phyloP scores from a whole-genome alignment of 768 basidiomycete species.

The Lentinula detonsa region DNA sequence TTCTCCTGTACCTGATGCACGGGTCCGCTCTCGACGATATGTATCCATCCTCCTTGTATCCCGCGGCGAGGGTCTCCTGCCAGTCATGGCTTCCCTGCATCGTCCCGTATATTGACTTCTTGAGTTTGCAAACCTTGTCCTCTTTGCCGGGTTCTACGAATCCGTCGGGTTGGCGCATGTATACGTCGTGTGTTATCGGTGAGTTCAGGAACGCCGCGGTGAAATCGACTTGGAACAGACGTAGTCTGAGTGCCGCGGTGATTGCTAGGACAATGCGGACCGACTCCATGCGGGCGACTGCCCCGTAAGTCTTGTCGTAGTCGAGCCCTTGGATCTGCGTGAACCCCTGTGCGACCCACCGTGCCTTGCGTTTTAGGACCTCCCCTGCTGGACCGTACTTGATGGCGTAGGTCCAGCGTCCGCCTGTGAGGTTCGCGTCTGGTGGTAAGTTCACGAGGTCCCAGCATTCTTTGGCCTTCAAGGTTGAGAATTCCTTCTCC shows the following conservation, averaged over 20 bases:
- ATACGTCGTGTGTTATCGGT: not conserved
- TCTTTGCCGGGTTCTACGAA: not conserved
- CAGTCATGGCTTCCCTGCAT: not conserved
- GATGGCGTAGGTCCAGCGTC: not conserved
- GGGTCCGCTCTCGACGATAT: not conserved
- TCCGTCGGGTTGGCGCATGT: not conserved
- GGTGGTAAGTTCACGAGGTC: not conserved
- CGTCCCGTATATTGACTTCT: not conserved
- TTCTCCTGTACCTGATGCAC: too few species aligned
- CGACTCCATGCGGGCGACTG: too few species aligned
- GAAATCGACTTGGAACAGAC: not conserved
- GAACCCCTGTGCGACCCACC: not conserved
- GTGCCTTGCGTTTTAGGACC: not conserved
- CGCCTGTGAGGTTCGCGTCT: not conserved
- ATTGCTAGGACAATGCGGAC: too few species aligned
- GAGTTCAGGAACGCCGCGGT: not conserved
- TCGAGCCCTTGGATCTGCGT: not conserved
- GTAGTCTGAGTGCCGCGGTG: too few species aligned
- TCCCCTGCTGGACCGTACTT: not conserved
- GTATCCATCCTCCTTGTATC: not conserved
- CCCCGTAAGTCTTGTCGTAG: not conserved
- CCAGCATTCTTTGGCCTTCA: not conserved
- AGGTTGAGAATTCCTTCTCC: not conserved
- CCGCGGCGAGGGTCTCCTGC: not conserved
- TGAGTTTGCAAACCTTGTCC: not conserved